Evolutionary conservation across 2,329 filamentous ascomycete genomes (phyloP).

Genomic region (Seiridium unicorne): DNA sequence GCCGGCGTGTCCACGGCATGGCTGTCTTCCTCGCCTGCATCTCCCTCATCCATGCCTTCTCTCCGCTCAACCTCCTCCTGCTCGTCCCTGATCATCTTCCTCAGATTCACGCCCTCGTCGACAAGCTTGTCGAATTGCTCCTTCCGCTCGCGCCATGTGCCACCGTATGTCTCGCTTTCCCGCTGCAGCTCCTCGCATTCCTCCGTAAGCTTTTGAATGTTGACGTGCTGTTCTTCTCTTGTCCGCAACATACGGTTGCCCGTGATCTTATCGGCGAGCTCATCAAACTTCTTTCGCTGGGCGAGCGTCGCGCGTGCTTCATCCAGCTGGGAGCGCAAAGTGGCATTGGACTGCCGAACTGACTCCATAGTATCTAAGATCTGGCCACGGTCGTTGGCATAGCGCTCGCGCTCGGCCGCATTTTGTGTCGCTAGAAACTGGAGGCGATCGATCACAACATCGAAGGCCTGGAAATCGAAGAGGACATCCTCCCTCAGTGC

Average conservation of each 20-base stretch:
- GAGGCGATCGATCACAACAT: slow-evolving; percentile 81
- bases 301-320: slow-evolving; percentile 73
- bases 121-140: slow-evolving; percentile 88
- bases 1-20: slow-evolving; percentile 45
- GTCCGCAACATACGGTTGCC: slow-evolving; percentile 76
- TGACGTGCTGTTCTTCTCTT: slow-evolving; percentile 77
- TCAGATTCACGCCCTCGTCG: slow-evolving; percentile 83
- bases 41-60: slow-evolving; percentile 75
- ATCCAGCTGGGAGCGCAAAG: slow-evolving; percentile 72
- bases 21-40: slow-evolving; percentile 32
- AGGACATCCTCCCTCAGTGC: slow-evolving; percentile 77
- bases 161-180: slow-evolving; percentile 78
- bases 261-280: slow-evolving; percentile 82
- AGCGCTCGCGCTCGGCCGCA: slow-evolving; percentile 77
- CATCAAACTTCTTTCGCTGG: slow-evolving; percentile 82
- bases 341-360: slow-evolving; percentile 72
- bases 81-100: slow-evolving; percentile 86
- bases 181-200: slow-evolving; percentile 86
- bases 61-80: slow-evolving; percentile 90
- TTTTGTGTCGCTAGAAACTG: slow-evolving; percentile 87
- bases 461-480: slow-evolving; percentile 85
- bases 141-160: slow-evolving; percentile 79
- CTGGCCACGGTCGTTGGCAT: slow-evolving; percentile 74
- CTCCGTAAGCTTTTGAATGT: slow-evolving; percentile 77
- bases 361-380: slow-evolving; percentile 77